A percentile compares a stretch with the other conserved stretches of the same genome.
Conservation (phyloP, 2,329 filamentous ascomycete species). For the Trichoderma breve region DNA sequence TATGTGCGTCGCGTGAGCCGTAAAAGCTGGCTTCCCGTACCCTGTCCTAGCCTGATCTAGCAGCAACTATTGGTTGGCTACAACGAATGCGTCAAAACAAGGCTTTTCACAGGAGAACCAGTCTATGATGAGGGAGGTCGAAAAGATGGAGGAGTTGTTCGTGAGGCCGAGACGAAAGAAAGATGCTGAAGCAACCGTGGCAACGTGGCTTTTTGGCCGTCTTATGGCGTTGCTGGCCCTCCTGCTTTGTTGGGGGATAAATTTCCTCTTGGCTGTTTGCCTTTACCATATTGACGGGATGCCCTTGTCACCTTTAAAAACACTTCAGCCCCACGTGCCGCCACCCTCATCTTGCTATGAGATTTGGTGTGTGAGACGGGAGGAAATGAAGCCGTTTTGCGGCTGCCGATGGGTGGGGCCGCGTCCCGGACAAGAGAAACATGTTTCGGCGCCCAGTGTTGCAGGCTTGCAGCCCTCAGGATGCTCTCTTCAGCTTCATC, state of each 20-base stretch:
- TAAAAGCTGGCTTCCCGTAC: not conserved
- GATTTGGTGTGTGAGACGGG: not conserved
- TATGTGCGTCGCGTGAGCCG: constrained; percentile 16
- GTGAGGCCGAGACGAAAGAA: not conserved
- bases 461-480: not conserved
- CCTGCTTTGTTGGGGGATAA: constrained; percentile 5
- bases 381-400: not conserved
- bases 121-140: not conserved
- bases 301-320: constrained; percentile 10
- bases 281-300: constrained; percentile 11
- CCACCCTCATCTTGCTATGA: not conserved
- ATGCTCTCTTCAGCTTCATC: not conserved
- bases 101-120: not conserved
- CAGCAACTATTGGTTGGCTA: constrained; percentile 11
- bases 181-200: not conserved
- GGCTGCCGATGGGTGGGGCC: constrained; percentile 13
- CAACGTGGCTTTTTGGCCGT: constrained; percentile 5
- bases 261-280: not conserved
- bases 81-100: not conserved
- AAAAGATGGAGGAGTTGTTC: not conserved
- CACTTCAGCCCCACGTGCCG: constrained; percentile 1
- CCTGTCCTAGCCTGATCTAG: not conserved
- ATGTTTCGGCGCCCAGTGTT: not conserved
- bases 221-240: constrained; percentile 5
- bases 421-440: not conserved